phyloP scores from a whole-genome alignment of 306 rosid genomes.

The Ormosia emarginata region DNA sequence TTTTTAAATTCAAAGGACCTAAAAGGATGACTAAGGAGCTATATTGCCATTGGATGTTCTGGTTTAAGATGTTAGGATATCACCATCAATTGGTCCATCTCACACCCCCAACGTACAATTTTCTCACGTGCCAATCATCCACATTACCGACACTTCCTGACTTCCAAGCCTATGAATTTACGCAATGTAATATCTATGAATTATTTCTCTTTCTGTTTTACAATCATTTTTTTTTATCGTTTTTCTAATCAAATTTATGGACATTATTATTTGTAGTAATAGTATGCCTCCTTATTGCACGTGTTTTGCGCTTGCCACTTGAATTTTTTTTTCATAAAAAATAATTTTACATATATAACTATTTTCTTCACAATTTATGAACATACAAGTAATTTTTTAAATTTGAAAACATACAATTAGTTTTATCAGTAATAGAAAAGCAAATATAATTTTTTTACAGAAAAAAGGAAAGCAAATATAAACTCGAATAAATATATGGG shows the following conservation, averaged over 20 bases:
- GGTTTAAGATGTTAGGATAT: conserved; percentile 45
- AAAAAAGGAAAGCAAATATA: not conserved
- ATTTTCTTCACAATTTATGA: not conserved
- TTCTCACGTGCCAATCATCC: conserved; percentile 31
- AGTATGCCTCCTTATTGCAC: not conserved
- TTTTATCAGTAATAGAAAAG: not conserved
- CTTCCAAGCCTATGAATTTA: not conserved
- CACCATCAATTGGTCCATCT: conserved; percentile 46
- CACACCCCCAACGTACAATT: conserved; percentile 23
- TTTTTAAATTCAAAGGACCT: not conserved
- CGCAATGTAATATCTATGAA: not conserved
- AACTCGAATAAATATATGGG: not conserved
- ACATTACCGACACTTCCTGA: conserved; percentile 49
- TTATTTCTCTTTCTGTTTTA: not conserved
- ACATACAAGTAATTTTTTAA: not conserved
- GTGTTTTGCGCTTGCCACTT: not conserved
- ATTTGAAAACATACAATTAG: not conserved
- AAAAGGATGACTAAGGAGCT: not conserved
- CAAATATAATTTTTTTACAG: too few relatives aligned
- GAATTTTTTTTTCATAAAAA: not conserved
- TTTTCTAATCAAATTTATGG: not conserved
- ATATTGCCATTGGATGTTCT: conserved; percentile 6
- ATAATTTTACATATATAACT: not conserved
- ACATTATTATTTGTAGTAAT: not conserved
- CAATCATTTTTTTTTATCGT: not conserved